Evolutionary conservation across 371 early-diverging fungal species (phyloP), one percentile per base, ranked within the genome.

Genomic region (Nematocida sp.): DNA sequence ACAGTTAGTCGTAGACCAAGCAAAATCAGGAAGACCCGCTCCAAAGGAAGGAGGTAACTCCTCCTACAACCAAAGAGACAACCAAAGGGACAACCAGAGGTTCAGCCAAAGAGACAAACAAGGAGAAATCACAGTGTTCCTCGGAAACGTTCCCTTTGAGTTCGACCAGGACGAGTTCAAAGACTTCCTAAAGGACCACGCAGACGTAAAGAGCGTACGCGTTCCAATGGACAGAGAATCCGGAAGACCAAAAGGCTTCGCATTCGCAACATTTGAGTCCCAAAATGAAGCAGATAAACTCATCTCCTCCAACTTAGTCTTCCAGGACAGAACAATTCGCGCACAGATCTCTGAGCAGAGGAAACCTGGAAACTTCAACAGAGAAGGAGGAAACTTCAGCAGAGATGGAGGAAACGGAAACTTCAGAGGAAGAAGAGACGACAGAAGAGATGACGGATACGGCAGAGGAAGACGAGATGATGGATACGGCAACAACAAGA

Each of bases 241-340:
- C 39, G 82, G 79, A 76, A 69, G 82, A 42, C 49, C 80, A 20
- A 92, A 90, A 85, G 97, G 99, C 39, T 95, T 92, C 84, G 99
- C 96, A 71, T 97, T 94, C 79, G 95, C 95, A 57, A 95, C 97
- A 87, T 96, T 92, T 84, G 95, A 95, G 85, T 91, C 88, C 49
- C 85, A 86, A 77, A 95, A 94, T 83, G 88, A 91, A 77, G 99
- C 99, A 76, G 89, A 92, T 49, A 87, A 78, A 51, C 71, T 80
- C 28, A 38, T 79, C 23, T 79, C 79, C 48, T 51, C 28, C 2
- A 77, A 78, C 20, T 47, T 69, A 9, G 45, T 32, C 4, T 80
- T 81, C 60, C 64, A 82, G 50, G 80, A 82, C n/a, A 79, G 84
- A 55, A 51, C 45, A 18, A 57, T 82, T 16, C 79, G 66, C 56